Evolutionary conservation across 2,329 filamentous ascomycete genomes (phyloP).

Genomic region (Aspergillus niger): DNA sequence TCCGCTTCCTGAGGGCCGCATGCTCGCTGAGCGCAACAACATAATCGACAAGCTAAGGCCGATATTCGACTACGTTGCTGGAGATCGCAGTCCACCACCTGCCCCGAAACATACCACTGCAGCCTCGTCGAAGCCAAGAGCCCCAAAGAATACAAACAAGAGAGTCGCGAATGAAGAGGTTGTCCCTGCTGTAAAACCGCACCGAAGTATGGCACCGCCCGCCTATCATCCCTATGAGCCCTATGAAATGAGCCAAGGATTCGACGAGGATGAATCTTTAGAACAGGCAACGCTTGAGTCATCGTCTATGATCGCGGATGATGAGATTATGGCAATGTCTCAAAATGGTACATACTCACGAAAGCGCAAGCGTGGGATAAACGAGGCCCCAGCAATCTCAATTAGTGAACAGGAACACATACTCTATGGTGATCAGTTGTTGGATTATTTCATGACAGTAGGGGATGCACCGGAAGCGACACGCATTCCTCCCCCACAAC

Average conservation of each 20-base stretch:
- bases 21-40: constrained; percentile 83
- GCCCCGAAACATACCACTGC: constrained; percentile 83
- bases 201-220: constrained; percentile 38
- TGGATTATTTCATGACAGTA: constrained; percentile 93
- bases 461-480: constrained; percentile 70
- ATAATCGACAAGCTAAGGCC: constrained; percentile 78
- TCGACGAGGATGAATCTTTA: constrained; percentile 77
- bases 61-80: constrained; percentile 87
- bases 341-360: constrained; percentile 59
- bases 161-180: constrained; percentile 47
- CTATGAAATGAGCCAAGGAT: constrained; percentile 64
- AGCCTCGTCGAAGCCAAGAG: constrained; percentile 76
- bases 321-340: constrained; percentile 72
- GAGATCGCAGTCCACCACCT: constrained; percentile 84
- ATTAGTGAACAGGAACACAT: constrained; percentile 79
- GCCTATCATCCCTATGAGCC: constrained; percentile 58
- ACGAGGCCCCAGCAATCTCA: constrained; percentile 58
- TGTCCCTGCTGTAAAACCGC: constrained; percentile 35
- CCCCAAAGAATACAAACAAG: constrained; percentile 67
- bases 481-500: constrained; percentile 65
- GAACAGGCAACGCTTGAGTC: constrained; percentile 83
- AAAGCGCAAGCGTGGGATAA: constrained; percentile 78
- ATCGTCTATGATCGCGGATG: constrained; percentile 81
- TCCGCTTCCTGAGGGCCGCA: constrained; percentile 76
- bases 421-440: constrained; percentile 85